Conservation (phyloP, 2,329 filamentous ascomycete genomes). For the Zasmidium cellare region DNA sequence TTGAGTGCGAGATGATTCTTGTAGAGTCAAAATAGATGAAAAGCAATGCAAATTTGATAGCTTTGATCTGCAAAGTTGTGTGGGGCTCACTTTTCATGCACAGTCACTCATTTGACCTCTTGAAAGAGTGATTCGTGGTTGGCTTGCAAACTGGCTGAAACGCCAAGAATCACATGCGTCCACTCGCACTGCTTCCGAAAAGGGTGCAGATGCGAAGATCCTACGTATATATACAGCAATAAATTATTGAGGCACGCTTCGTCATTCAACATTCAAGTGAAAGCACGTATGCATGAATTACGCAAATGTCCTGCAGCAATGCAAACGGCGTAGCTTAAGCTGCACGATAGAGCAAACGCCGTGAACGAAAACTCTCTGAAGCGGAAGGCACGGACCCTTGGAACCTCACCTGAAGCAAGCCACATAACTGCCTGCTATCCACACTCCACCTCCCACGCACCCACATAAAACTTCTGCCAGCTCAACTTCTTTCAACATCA, state of each 20-base stretch:
- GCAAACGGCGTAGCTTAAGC: neutral
- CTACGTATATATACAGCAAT: too few species aligned
- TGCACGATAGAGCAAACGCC: neutral
- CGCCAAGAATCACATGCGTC: neutral
- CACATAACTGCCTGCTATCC: neutral
- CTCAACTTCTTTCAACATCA: conserved; percentile 7
- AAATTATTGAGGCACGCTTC: too few species aligned
- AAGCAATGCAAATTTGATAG: too few species aligned
- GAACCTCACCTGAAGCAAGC: neutral
- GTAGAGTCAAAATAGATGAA: too few species aligned
- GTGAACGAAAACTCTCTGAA: neutral
- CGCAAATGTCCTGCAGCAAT: neutral
- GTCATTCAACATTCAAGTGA: too few species aligned
- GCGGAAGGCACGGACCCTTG: neutral
- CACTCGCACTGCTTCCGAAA: neutral
- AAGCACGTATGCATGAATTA: neutral
- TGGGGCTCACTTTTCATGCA: too few species aligned
- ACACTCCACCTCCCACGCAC: neutral
- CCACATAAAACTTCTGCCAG: neutral
- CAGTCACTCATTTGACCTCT: too few species aligned
- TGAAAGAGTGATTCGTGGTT: too few species aligned
- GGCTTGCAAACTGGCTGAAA: neutral
- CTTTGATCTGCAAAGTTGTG: too few species aligned
- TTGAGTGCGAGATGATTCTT: too few species aligned
- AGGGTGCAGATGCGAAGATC: too few species aligned